These are phyloP conservation scores for Solanum virginianum DNA, from an alignment of 257 asterid species.

Conservation along the genomic window DNA sequence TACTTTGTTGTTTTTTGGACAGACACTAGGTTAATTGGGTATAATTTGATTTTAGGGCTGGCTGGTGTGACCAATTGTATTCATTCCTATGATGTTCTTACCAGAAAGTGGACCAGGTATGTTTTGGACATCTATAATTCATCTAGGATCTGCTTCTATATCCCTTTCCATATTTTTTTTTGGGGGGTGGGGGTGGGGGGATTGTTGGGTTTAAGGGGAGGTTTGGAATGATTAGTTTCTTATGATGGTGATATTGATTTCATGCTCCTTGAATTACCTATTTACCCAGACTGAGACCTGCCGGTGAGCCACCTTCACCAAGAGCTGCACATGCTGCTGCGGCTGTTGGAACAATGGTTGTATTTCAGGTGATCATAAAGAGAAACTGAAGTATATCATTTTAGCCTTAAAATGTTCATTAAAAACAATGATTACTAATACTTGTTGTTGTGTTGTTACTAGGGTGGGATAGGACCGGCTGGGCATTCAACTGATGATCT, in stretches of 20 bases:
- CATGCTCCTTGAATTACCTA: neutral
- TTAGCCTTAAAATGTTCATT: neutral
- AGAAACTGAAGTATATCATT: neutral
- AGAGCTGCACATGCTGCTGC: constrained; percentile 98
- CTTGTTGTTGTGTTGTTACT: constrained; percentile 14
- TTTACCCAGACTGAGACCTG: constrained; percentile 61
- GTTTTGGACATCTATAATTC: neutral
- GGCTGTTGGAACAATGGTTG: constrained; percentile 98
- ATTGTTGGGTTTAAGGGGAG: neutral
- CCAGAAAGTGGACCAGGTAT: constrained; percentile 95
- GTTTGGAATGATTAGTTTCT: neutral
- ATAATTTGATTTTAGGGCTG: constrained; percentile 43
- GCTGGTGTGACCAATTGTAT: constrained; percentile 88
- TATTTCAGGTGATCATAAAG: constrained; percentile 66
- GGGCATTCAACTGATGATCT: constrained; percentile 98
- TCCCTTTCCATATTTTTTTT: neutral
- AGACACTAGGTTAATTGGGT: neutral
- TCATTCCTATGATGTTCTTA: constrained; percentile 85
- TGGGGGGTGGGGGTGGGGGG: neutral
- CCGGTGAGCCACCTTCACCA: constrained; percentile 99
- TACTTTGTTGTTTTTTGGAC: neutral
- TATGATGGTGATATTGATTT: constrained; percentile 4
- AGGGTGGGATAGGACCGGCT: constrained; percentile 99
- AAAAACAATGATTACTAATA: neutral
- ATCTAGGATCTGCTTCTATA: neutral